phyloP scores from a whole-genome alignment of 2,329 filamentous ascomycete genomes.

The Talaromyces sp. region DNA sequence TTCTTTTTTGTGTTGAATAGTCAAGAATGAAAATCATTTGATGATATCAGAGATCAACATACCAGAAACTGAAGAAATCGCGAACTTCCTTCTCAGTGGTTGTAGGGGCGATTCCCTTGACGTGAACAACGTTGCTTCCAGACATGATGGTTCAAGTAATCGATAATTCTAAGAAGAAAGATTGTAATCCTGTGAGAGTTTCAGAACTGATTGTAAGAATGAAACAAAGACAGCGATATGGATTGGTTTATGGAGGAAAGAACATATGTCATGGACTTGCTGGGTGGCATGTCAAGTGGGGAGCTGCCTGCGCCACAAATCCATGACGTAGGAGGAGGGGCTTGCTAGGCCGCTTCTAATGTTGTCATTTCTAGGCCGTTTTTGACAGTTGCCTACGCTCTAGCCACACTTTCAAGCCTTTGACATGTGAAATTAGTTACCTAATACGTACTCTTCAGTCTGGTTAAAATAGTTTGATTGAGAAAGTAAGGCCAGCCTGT shows the following conservation, averaged over 20 bases:
- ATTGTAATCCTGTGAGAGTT: background rate
- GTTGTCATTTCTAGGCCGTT: background rate
- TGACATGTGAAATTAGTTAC: constrained; percentile 1
- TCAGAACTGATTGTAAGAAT: background rate
- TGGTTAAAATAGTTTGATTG: background rate
- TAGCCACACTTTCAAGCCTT: background rate
- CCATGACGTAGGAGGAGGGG: constrained; percentile 9
- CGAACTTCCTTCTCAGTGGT: constrained; percentile 87
- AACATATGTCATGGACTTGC: constrained; percentile 4
- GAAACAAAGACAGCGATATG: background rate
- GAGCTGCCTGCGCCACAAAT: constrained; percentile 10
- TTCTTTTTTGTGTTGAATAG: constrained; percentile 2
- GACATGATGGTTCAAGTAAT: constrained; percentile 45
- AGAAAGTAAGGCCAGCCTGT: background rate
- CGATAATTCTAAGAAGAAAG: background rate
- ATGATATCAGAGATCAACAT: constrained; percentile 29
- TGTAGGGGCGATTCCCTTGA: constrained; percentile 77
- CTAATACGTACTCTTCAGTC: background rate
- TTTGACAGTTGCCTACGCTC: background rate
- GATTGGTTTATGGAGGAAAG: background rate
- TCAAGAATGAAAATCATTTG: background rate
- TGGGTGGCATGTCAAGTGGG: background rate
- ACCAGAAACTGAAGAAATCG: constrained; percentile 98
- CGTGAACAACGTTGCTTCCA: constrained; percentile 64
- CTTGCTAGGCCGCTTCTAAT: background rate